phyloP scores from a whole-genome alignment of 306 rosid species.

The Spatholobus suberectus region DNA sequence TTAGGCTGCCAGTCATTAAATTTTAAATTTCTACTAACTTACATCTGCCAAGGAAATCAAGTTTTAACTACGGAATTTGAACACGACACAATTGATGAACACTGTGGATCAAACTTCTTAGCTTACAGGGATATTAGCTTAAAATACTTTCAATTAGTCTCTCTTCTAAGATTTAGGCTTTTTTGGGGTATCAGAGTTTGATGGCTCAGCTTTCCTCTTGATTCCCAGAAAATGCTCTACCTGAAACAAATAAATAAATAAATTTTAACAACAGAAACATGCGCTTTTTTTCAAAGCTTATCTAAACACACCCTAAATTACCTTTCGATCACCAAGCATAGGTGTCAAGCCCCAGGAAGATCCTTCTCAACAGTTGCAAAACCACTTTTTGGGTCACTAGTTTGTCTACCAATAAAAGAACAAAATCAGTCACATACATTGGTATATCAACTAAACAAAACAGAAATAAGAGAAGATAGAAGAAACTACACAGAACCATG shows the following conservation, averaged over 20 bases:
- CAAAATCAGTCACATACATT: background rate
- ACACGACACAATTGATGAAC: background rate
- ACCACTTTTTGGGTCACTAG: conserved; percentile 95
- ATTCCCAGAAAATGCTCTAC: conserved; percentile 95
- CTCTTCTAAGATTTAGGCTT: too few species aligned
- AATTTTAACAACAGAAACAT: conserved; percentile 5
- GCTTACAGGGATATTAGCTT: conserved; percentile 34
- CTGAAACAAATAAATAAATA: conserved; percentile 46
- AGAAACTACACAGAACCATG: background rate
- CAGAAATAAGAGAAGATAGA: conserved; percentile 12
- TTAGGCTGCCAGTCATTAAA: background rate
- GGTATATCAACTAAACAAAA: conserved; percentile 19
- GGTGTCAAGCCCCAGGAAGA: conserved; percentile 97
- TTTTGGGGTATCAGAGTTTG: conserved; percentile 59
- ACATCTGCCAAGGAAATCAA: background rate
- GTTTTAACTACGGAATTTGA: background rate
- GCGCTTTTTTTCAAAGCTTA: background rate
- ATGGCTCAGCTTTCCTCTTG: conserved; percentile 78
- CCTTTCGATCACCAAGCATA: conserved; percentile 98
- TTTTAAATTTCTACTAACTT: background rate
- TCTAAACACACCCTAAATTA: conserved; percentile 33
- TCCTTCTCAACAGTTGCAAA: conserved; percentile 98
- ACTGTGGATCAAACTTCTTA: background rate
- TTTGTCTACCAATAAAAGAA: conserved; percentile 70
- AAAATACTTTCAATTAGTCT: conserved; percentile 18